Evolutionary conservation across 768 basidiomycete species (phyloP).

Genomic region (Boletellus emodensis): DNA sequence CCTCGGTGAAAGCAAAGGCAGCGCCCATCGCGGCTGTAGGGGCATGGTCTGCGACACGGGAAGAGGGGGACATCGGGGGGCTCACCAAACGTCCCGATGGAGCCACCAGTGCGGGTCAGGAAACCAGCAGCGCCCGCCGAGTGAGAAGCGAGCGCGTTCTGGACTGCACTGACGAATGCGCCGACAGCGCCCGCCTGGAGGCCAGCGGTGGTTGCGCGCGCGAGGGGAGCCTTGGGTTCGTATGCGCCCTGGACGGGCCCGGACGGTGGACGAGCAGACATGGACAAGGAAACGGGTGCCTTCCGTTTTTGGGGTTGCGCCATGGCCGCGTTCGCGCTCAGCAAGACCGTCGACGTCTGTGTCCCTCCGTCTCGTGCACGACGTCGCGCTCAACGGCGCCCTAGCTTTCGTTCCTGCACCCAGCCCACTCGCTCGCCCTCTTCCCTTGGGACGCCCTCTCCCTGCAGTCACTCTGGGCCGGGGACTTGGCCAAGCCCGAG

Average conservation of each 20-base stretch:
- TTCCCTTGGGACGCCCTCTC: constrained; percentile 41
- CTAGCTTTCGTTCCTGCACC: constrained; percentile 32
- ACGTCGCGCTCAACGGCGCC: constrained; percentile 8
- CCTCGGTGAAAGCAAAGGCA: constrained; percentile 79
- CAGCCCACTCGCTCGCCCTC: constrained; percentile 37
- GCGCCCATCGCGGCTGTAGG: constrained; percentile 81
- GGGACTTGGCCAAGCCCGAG: constrained; percentile 30
- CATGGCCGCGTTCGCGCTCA: constrained; percentile 37
- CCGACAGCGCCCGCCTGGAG: constrained; percentile 66
- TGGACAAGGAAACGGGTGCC: constrained; percentile 4
- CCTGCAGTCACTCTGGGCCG: constrained; percentile 39
- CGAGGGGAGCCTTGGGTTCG: constrained; percentile 51
- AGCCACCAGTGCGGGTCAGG: constrained; percentile 80
- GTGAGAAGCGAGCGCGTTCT: constrained; percentile 79
- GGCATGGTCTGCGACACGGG: constrained; percentile 2
- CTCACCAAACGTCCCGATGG: constrained; percentile 90
- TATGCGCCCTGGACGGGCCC: constrained; percentile 26
- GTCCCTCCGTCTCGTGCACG: constrained; percentile 6
- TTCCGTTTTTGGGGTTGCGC: constrained; percentile 22
- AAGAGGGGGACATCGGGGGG: constrained; percentile 4
- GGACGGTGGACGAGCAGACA: constrained; percentile 21
- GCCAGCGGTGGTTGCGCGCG: constrained; percentile 53
- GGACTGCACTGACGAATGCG: constrained; percentile 64
- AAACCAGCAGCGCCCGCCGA: constrained; percentile 80
- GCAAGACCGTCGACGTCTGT: constrained; percentile 44